Evolutionary conservation across 148 eudicot species (phyloP), one percentile per base, ranked within the genome.

Genomic region (Euryodendron excelsum): DNA sequence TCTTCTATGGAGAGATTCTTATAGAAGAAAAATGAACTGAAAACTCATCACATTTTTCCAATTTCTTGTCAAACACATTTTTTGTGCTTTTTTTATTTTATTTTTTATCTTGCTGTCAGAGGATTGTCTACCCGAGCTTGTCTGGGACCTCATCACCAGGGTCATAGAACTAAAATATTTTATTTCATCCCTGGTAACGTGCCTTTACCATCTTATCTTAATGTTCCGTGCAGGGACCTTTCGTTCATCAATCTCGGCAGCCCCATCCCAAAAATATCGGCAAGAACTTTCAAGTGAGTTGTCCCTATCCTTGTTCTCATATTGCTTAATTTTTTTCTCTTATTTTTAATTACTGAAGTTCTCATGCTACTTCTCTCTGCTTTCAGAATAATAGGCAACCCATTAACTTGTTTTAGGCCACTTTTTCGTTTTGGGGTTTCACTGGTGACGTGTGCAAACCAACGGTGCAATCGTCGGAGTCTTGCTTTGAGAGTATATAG

Each of bases 161-260:
- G 78, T 88, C 93, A 50, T 77, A 1, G 18, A 23, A 13, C 5
- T 15, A 20, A 30, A n/a, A 10, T 5, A 6, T 59, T 39, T 75
- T 58, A 34, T 33, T 68, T 31, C n/a, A 28, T 50, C 20, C 52
- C 4, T n/a, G n/a, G 28, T 23, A 37, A 18, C 27, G 37, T 45
- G 12, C 45, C 74, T 70, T 55, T 30, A 37, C 45, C 64, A 50
- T 52, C 61, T 66, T 41, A 25, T 10, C 33, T 68, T 18, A 65
- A 69, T 27, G 56, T 64, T 75, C 28, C 47, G 72, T 81, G 47
- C 81, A 94, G 98, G 83, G 98, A 94, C 79, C 84, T 94, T 50
- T 92, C 98, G 6, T 94, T 88, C 81, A 94, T 92, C 90, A 94
- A 92, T 81, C 84, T 94, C 58, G 92, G 98, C 76, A 94, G 95